Evolutionary conservation across 352 stramenopile species (phyloP).

Genomic region (Chrysophaeum taylorii): DNA sequence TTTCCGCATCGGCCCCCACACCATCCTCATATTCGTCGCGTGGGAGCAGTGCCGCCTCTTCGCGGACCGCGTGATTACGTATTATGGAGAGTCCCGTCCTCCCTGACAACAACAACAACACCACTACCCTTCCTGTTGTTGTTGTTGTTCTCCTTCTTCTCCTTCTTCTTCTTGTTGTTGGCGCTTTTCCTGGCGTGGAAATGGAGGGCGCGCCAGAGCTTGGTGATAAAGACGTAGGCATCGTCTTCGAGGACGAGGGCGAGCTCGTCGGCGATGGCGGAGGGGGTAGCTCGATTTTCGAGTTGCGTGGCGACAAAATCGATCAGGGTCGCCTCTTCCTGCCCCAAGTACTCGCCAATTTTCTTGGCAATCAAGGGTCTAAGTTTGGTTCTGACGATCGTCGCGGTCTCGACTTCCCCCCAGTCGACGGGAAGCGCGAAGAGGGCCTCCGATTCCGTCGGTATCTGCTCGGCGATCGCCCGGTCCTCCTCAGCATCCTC

Average conservation of each 20-base stretch:
- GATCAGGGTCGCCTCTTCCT: slow-evolving; percentile 32
- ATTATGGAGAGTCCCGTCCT: no score
- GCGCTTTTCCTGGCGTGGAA: slow-evolving; percentile 21
- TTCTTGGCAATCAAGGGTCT: slow-evolving; percentile 16
- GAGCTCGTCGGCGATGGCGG: slow-evolving; percentile 29
- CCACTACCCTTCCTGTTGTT: no score
- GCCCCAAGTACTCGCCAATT: slow-evolving; percentile 31
- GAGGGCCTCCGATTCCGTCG: slow-evolving; percentile 1
- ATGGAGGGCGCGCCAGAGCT: slow-evolving; percentile 34
- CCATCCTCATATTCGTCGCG: not conserved
- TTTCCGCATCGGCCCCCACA: not conserved
- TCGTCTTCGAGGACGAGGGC: slow-evolving; percentile 33
- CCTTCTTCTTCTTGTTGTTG: no score
- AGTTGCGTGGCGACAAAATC: slow-evolving; percentile 30
- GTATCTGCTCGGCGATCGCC: slow-evolving; percentile 1
- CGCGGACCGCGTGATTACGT: not conserved
- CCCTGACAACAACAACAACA: no score
- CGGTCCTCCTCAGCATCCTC: not conserved
- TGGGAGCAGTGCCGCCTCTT: not conserved
- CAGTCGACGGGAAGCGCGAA: slow-evolving; percentile 14
- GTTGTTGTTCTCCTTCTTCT: no score
- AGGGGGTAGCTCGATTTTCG: slow-evolving; percentile 16
- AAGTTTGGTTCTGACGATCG: not conserved
- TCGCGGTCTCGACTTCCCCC: slow-evolving; percentile 3
- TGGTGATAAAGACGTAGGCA: slow-evolving; percentile 28